Evolutionary conservation across 176 grass and related monocot species (phyloP).

Genomic region (Tillandsia leiboldiana): DNA sequence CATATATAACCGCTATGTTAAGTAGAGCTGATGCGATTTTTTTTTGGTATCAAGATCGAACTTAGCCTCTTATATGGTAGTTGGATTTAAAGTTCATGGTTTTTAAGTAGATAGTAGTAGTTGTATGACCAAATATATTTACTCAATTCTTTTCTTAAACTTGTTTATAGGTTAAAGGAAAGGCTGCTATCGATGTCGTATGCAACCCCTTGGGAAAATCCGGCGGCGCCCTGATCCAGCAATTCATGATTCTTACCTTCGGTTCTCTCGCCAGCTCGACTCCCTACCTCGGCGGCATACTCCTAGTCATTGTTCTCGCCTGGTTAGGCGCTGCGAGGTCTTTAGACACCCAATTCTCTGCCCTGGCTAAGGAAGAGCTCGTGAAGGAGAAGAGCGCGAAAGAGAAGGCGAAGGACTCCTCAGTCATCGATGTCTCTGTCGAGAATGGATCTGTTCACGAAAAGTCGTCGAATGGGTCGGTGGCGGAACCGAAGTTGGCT

Average conservation of each 20-base stretch:
- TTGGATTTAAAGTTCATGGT: no score
- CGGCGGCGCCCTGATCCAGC: constrained; percentile 68
- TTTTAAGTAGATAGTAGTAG: no score
- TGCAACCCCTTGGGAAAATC: constrained; percentile 92
- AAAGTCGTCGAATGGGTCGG: constrained; percentile 8
- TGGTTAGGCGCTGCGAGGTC: constrained; percentile 59
- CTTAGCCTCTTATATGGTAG: no score
- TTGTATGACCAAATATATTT: background rate
- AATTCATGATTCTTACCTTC: constrained; percentile 75
- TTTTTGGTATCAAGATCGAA: no score
- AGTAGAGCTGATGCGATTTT: no score
- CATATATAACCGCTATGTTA: no score
- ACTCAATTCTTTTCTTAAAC: background rate
- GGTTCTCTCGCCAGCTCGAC: constrained; percentile 86
- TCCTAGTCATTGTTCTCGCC: constrained; percentile 57
- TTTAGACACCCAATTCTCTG: constrained; percentile 62
- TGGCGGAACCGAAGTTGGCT: background rate
- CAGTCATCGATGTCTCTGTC: no score
- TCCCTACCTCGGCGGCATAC: constrained; percentile 68
- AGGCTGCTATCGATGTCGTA: constrained; percentile 84
- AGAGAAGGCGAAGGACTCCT: constrained; percentile 1
- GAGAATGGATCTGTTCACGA: constrained; percentile 2
- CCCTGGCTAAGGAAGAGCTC: constrained; percentile 13
- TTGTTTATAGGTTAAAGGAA: constrained; percentile 62
- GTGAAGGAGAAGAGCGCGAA: constrained; percentile 11